Base-by-base conservation (phyloP, 805 yeast genomes). In the Torulaspora franciscae region DNA sequence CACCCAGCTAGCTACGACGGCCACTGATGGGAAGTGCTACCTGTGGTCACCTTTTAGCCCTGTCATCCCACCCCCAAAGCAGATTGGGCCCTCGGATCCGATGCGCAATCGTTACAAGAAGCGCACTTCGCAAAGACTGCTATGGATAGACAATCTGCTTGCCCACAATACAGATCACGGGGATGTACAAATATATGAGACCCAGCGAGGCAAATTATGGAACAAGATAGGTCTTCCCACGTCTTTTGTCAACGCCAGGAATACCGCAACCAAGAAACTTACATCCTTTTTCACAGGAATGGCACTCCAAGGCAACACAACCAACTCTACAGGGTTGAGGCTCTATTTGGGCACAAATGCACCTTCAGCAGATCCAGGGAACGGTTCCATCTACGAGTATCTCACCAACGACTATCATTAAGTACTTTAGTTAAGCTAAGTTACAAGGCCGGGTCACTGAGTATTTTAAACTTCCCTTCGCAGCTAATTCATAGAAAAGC, bases 11-110 rank as follows among this genome's bases (percentile, higher is more conserved):
- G 66, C 81, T 14, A 77, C 88, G 1, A 69, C 83, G 0, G 96
- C 95, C 0, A 75, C 78, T 41, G 97, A 90, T 62, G 95, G 89
- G 42, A 83, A 79, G 54, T 73, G 87, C 7, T 67, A 88, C 14
- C 78, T 83, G 1, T 90, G 97, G 97, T 43, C 52, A 2, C 62
- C 64, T 2, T 57, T 54, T 37, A 48, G 49, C 19, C 42, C 43
- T 24, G 32, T 37, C 22, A 37, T 32, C n/a, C 28, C 42, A 14
- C 38, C 41, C 13, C 43, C 42, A 22, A 34, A 26, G 2, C 55
- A 48, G 32, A 47, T 61, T 14, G 64, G 66, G 4, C 53, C 56
- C 24, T 43, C 48, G 3, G 64, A 62, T 42, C 37, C 45, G 8
- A 49, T 47, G 43, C 42, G 65, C 24, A 59, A 52, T 32, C 42